These are phyloP conservation scores for Boletus albobrunnescens DNA, from an alignment of 1,284 basidiomycete genomes.

Conservation along the genomic window DNA sequence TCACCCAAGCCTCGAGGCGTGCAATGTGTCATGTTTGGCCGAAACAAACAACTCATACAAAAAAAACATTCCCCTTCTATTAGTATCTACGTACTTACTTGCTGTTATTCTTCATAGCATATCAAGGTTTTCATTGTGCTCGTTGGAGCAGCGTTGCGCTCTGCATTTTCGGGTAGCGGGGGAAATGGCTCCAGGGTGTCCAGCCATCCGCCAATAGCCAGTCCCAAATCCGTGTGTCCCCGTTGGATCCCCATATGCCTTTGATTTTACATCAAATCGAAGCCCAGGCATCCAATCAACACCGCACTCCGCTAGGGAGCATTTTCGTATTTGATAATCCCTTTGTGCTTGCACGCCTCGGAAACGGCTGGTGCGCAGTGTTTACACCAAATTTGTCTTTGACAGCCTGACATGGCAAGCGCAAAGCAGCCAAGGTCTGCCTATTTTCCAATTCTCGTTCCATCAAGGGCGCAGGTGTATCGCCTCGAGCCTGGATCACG, in stretches of 20 bases:
- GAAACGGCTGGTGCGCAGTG: slow-evolving; percentile 9
- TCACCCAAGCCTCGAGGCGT: slow-evolving; percentile 32
- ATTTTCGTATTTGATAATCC: slow-evolving; percentile 25
- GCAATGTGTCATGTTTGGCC: slow-evolving; percentile 28
- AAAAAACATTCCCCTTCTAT: too few relatives aligned
- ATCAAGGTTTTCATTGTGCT: slow-evolving; percentile 4
- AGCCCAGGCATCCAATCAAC: slow-evolving; percentile 1
- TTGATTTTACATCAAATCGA: slow-evolving; percentile 16
- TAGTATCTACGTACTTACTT: too few relatives aligned
- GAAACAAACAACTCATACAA: slow-evolving; percentile 28
- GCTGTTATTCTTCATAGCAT: too few relatives aligned
- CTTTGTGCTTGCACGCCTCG: slow-evolving; percentile 9
- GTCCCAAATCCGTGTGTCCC: slow-evolving; percentile 4
- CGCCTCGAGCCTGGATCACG: slow-evolving; percentile 22
- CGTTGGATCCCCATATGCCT: slow-evolving; percentile 4
- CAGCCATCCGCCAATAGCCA: neutral
- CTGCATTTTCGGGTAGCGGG: neutral
- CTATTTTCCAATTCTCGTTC: slow-evolving; percentile 13
- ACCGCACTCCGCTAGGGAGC: slow-evolving; percentile 1
- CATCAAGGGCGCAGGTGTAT: slow-evolving; percentile 11
- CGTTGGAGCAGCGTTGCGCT: neutral
- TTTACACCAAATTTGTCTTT: slow-evolving; percentile 11
- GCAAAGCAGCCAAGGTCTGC: neutral
- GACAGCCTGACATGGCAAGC: slow-evolving; percentile 8
- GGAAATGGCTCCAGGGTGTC: slow-evolving; percentile 4